Evolutionary conservation across 305 asterid species (phyloP), one percentile per base, ranked within the genome.

Genomic region (Fraxinus paxiana): DNA sequence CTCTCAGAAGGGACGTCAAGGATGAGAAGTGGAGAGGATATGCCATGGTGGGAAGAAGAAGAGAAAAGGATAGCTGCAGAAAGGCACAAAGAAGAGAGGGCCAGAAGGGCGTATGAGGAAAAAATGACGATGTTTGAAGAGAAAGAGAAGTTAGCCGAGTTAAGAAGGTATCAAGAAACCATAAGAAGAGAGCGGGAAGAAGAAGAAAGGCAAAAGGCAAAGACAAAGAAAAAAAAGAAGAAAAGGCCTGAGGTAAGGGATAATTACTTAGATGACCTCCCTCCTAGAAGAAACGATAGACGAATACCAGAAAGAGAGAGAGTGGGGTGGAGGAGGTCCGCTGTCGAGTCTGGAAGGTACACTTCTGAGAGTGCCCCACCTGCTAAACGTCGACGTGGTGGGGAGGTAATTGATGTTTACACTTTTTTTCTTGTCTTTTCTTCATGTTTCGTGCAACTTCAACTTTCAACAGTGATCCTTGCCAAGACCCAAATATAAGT

Each of bases 101-200:
- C 85, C 83, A 86, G 87, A 83, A 89, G 91, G 91, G 77, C 81
- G 20, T 81, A 59, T 26, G 90, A 86, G 70, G 90, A 87, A 38
- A 93, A 91, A 80, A 71, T 85, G 76, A 91, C 92, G 82, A 86
- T 88, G 82, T 79, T 84, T 0, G 97, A 90, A 77, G 97, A 92
- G 79, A 90, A 61, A 69, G 92, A 87, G 81, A 92, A 89, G 84
- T 85, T 96, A 35, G 86, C 90, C 20, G 95, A 92, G 79, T 77
- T 94, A 74, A 83, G 86, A 82, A 88, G 91, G 79, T 96, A 89
- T 83, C 89, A 93, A 84, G 97, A 92, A 78, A 87, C 83, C 77
- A 91, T 96, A 77, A 90, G 95, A 59, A 88, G 90, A 87, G 99
- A 96, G 85, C 90, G 98, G 84, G 97, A 92, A 87, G 99, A 95